Conservation (phyloP, 2,329 filamentous ascomycete species). For the Aspergillus sp. region DNA sequence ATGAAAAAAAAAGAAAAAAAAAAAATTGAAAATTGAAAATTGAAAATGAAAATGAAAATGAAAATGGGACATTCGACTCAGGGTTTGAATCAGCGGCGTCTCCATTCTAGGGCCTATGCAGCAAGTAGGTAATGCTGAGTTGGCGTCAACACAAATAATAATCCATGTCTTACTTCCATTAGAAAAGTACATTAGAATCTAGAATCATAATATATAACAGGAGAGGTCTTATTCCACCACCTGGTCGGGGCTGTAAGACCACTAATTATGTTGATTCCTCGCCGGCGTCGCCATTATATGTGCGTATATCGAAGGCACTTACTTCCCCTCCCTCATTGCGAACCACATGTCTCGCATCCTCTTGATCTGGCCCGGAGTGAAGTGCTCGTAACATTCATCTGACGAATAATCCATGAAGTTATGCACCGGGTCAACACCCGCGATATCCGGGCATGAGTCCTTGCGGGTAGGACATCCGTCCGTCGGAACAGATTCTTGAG, state of each 20-base stretch:
- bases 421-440: conserved; percentile 53
- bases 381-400: conserved; percentile 56
- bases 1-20: too few species aligned
- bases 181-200: neutral
- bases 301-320: conserved; percentile 5
- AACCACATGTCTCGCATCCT: conserved; percentile 55
- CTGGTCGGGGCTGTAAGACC: neutral
- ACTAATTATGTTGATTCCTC: neutral
- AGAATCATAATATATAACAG: neutral
- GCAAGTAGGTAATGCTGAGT: too few species aligned
- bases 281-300: neutral
- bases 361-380: conserved; percentile 51
- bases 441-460: conserved; percentile 50
- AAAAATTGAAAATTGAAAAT: too few species aligned
- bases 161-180: neutral
- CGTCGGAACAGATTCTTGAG: conserved; percentile 56
- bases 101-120: too few species aligned
- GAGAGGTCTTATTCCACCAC: neutral
- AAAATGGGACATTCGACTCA: too few species aligned
- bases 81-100: too few species aligned
- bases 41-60: too few species aligned
- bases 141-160: too few species aligned
- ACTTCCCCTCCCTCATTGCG: conserved; percentile 41
- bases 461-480: conserved; percentile 55
- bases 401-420: conserved; percentile 63